Evolutionary conservation across 805 yeast genomes (phyloP).

Genomic region (Kodamaea lidongshanica): DNA sequence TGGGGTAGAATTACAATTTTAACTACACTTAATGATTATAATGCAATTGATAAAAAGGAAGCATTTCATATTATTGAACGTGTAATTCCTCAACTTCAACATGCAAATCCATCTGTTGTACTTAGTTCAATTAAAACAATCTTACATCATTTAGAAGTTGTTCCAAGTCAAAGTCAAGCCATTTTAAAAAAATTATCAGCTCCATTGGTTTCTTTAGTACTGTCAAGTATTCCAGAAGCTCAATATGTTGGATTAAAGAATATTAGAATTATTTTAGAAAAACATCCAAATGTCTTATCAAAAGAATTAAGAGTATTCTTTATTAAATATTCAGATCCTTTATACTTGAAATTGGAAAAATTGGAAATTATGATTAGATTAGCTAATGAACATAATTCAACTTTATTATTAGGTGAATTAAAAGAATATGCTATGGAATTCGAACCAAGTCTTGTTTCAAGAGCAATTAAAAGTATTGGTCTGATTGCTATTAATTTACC

Average conservation of each 20-base stretch:
- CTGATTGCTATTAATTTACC: slow-evolving; percentile 64
- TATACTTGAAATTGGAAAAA: slow-evolving; percentile 71
- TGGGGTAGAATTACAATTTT: slow-evolving; percentile 96
- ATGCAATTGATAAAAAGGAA: slow-evolving; percentile 51
- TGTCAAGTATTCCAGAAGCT: slow-evolving; percentile 81
- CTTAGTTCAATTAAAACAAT: slow-evolving; percentile 77
- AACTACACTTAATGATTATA: slow-evolving; percentile 70
- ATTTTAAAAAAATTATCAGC: slow-evolving; percentile 70
- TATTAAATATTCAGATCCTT: slow-evolving; percentile 80
- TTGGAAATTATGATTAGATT: slow-evolving; percentile 68
- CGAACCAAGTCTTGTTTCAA: slow-evolving; percentile 69
- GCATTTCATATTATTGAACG: slow-evolving; percentile 83
- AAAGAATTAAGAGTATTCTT: slow-evolving; percentile 84
- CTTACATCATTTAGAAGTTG: slow-evolving; percentile 54
- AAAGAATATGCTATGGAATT: slow-evolving; percentile 81
- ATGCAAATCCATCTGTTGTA: slow-evolving; percentile 93
- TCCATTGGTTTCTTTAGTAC: slow-evolving; percentile 80
- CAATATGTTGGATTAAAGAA: slow-evolving; percentile 91
- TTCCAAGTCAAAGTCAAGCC: slow-evolving; percentile 36
- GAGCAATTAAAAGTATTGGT: slow-evolving; percentile 62
- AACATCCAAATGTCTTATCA: slow-evolving; percentile 72
- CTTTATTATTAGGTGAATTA: slow-evolving; percentile 58
- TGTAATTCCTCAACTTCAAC: slow-evolving; percentile 91
- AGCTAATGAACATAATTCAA: slow-evolving; percentile 53
- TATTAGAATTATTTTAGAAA: slow-evolving; percentile 81